phyloP scores from a whole-genome alignment of 768 basidiomycete species.

The Boletus tylopilopsis region DNA sequence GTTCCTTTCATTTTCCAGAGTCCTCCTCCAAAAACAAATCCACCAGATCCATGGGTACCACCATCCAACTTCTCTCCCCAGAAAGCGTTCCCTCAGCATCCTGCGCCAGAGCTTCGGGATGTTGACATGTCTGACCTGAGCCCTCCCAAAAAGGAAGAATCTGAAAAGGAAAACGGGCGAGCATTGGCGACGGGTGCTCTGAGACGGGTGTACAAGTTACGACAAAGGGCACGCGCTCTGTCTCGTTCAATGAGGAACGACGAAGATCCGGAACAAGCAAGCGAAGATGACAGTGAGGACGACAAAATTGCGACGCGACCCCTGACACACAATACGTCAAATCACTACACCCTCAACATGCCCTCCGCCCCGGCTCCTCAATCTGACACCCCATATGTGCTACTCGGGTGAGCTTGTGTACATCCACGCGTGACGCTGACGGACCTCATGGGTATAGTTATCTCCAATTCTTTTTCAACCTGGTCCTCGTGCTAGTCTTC shows the following conservation, averaged over 20 bases:
- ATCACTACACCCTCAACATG: slow-evolving; percentile 84
- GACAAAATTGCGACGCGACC: slow-evolving; percentile 33
- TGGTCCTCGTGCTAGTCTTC: slow-evolving; percentile 76
- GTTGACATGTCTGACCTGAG: slow-evolving; percentile 75
- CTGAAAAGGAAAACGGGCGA: slow-evolving; percentile 39
- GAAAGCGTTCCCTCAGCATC: slow-evolving; percentile 52
- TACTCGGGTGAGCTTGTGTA: slow-evolving; percentile 65
- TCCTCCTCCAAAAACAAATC: slow-evolving; percentile 40
- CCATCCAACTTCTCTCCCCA: slow-evolving; percentile 56
- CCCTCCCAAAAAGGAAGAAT: slow-evolving; percentile 48
- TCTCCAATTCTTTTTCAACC: slow-evolving; percentile 92
- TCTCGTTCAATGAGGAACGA: slow-evolving; percentile 19
- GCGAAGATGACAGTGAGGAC: slow-evolving; percentile 48
- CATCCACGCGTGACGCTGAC: slow-evolving; percentile 9
- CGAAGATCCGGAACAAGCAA: slow-evolving; percentile 36
- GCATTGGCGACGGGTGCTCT: slow-evolving; percentile 62
- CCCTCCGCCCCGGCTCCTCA: slow-evolving; percentile 52
- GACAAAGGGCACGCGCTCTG: slow-evolving; percentile 45
- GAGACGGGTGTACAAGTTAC: slow-evolving; percentile 59
- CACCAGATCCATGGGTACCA: slow-evolving; percentile 62
- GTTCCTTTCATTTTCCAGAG: slow-evolving; percentile 72
- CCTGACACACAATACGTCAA: slow-evolving; percentile 55
- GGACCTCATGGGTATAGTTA: slow-evolving; percentile 49
- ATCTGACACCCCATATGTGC: slow-evolving; percentile 73
- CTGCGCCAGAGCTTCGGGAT: slow-evolving; percentile 51